Base-by-base conservation (phyloP, 768 basidiomycete species). In the Russula compacta region DNA sequence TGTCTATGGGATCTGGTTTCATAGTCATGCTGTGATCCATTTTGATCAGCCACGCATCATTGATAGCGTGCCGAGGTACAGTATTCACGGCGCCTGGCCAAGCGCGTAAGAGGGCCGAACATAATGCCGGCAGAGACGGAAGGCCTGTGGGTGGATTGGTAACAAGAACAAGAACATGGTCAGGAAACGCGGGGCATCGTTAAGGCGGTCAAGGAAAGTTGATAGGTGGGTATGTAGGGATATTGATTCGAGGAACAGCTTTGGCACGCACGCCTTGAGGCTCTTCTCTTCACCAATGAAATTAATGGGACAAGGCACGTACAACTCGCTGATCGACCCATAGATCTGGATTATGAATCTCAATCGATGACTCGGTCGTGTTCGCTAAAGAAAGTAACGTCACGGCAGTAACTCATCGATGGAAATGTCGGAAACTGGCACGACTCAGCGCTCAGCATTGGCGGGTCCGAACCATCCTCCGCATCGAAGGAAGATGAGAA, bases 391-490 rank as follows among this genome's bases (percentile, higher is more conserved):
- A 55, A 55, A 17, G 15, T 6, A 55, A 14, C 42, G 53, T 33
- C 53, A 42, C 42, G 53, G 53, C 53, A 40, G 53, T n/a, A 55
- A 55, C 38, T 44, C 19, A 55, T 55, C 42, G 53, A 54, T 15
- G 1, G 9, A 17, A n/a, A 7, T 10, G 44, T 38, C 38, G 52
- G 42, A 21, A 53, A 42, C 24, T n/a, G 53, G 39, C 15, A 24
- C 35, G 52, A 24, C 5, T 5, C 36, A 15, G 21, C 43, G 24
- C 24, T 29, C 24, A 29, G 24, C 11, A 4, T 19, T 17, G 36
- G 15, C 17, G 29, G 44, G 24, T n/a, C 44, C 44, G 35, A 56
- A 56, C 44, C 29, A 35, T 17, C 11, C 29, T n/a, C 15, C 35
- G 48, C 24, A 15, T 12, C 3, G 32, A 33, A 46, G 7, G 21